Base-by-base conservation (phyloP, 352 stramenopile species). In the Globisporangium takayamanum region DNA sequence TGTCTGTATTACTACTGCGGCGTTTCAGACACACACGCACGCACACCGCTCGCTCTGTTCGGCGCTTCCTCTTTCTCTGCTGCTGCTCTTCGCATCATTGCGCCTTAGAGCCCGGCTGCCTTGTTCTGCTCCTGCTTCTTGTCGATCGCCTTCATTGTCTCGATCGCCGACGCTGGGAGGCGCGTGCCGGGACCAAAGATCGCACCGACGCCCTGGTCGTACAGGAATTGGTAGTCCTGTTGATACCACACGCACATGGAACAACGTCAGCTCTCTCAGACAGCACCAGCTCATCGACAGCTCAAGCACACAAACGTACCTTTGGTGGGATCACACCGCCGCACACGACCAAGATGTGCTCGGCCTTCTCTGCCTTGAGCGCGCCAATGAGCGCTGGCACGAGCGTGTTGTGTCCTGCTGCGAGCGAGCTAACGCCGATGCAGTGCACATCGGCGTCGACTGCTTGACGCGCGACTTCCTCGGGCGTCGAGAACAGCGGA, bases 401-500 rank as follows among this genome's bases (percentile, higher is more conserved):
- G 10, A 99, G 73, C 28, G 94, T 98, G 67, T 96, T 98, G 78
- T 99, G 96, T 2, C 94, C 94, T 41, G 95, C 96, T 44, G 95
- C 96, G 69, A 97, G 91, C 3, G 85, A 96, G 47, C 76, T 92
- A 41, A 95, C 84, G 11, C 90, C 88, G 41, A 98, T 86, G 26
- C 88, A 89, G 70, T 99, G 96, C 5, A 98, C 96, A 80, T 98
- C 95, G 25, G 91, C 92, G 70, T 99, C 96, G 28, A 99, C 74
- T 37, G 96, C 96, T 68, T 87, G 74, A 51, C 74, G 72, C 20
- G 72, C 77, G 11, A 60, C 76, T 69, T 87, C 73, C 62, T 87
- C 76, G 7, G 74, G 74, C 6, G 76, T 84, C 69, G 94, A 92
- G 68, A 99, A 99, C 22, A 99, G 70, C 48, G 95, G 92, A 14